phyloP scores from a whole-genome alignment of 306 rosid species.

The Carpinus viminea region DNA sequence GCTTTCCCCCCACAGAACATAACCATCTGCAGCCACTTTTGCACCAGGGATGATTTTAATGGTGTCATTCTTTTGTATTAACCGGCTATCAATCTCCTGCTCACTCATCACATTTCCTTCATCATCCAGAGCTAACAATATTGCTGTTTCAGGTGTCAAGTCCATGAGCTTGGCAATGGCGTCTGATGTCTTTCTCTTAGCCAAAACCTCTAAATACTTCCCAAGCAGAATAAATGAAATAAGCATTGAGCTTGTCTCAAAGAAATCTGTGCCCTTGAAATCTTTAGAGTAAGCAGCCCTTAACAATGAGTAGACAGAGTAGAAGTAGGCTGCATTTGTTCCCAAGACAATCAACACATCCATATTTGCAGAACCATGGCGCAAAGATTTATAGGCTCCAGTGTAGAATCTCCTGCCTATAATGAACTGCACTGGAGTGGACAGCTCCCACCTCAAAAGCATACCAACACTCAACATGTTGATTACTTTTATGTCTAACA shows the following conservation, averaged over 20 bases:
- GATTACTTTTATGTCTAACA: conserved; percentile 51
- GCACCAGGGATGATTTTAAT: conserved; percentile 67
- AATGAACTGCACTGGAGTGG: conserved; percentile 74
- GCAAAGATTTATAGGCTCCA: conserved; percentile 68
- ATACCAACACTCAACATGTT: conserved; percentile 66
- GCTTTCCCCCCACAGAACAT: conserved; percentile 71
- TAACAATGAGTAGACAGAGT: conserved; percentile 64
- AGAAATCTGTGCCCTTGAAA: conserved; percentile 72
- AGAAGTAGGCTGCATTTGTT: conserved; percentile 87
- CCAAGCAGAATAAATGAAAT: conserved; percentile 77
- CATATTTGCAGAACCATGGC: conserved; percentile 74
- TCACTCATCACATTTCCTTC: conserved; percentile 56
- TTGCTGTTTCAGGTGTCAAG: conserved; percentile 70
- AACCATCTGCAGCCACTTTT: conserved; percentile 77
- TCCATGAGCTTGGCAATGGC: conserved; percentile 87
- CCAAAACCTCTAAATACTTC: conserved; percentile 78
- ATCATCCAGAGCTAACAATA: conserved; percentile 45
- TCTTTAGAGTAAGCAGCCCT: conserved; percentile 55
- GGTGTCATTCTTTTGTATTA: conserved; percentile 73
- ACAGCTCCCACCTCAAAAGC: conserved; percentile 61
- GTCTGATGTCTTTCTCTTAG: conserved; percentile 79
- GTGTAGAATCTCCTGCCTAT: conserved; percentile 69
- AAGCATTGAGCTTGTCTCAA: conserved; percentile 86
- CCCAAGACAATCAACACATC: conserved; percentile 83
- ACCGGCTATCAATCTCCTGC: conserved; percentile 54